These are phyloP conservation scores for Zopfochytrium polystomum DNA, from an alignment of 371 early-diverging fungal genomes.

Conservation along the genomic window DNA sequence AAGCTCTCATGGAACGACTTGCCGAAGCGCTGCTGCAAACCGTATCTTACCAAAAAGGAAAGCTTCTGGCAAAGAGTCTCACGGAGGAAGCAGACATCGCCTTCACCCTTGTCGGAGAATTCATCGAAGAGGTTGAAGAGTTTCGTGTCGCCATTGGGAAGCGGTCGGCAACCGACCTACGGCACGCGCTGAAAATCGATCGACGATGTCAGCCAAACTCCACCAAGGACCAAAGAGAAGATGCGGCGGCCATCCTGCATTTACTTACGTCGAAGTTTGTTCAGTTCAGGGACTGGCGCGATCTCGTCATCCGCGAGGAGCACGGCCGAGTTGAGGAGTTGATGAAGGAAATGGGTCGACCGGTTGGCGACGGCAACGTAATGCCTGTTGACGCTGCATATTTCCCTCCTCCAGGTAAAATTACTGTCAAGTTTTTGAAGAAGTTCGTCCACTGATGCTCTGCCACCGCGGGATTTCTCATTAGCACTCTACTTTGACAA, in stretches of 20 bases:
- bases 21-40: conserved; percentile 79
- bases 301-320: conserved; percentile 75
- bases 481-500: conserved; percentile 83
- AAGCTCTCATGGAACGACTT: conserved; percentile 75
- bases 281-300: conserved; percentile 84
- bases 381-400: conserved; percentile 35
- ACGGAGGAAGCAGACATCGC: conserved; percentile 76
- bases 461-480: too few species aligned
- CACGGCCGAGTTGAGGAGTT: conserved; percentile 70
- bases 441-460: too few species aligned
- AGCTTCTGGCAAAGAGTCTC: conserved; percentile 23
- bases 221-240: conserved; percentile 61
- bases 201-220: conserved; percentile 74
- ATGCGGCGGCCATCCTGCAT: conserved; percentile 69
- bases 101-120: conserved; percentile 88
- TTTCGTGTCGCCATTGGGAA: conserved; percentile 78
- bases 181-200: conserved; percentile 73
- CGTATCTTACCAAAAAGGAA: conserved; percentile 64
- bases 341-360: conserved; percentile 48
- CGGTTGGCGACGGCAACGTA: conserved; percentile 34
- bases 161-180: conserved; percentile 68
- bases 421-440: background rate
- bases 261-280: conserved; percentile 47
- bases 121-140: conserved; percentile 81
- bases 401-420: conserved; percentile 57